Evolutionary conservation across 495 filamentous ascomycete species (phyloP), one percentile per base, ranked within the genome.

Genomic region (Staphylotrichum longicolle): DNA sequence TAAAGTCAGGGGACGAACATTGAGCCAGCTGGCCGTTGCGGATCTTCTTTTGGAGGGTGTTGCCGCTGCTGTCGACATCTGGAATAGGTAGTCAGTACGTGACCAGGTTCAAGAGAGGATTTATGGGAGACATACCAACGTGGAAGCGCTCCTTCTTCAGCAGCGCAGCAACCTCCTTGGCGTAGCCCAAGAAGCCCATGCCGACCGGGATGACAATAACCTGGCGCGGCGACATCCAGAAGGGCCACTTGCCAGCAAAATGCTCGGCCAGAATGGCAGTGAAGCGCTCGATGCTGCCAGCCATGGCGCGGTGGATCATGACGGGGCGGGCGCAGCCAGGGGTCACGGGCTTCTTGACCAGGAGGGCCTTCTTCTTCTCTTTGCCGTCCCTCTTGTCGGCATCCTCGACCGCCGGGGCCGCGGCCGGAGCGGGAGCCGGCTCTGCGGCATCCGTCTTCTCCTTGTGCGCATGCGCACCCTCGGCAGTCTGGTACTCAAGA

Each of bases 31-130:
- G 94, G 4, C 85, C 94, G 42, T 81, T 91, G 56, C 90, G 86
- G 59, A 98, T 92, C 83, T 98, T 97, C 85, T 97, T 97, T 68
- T 92, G 87, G 76, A 98, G 80, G 7, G 94, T 98, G 73, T 98
- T 96, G 54, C 90, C 91, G 58, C 82, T 89, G 64, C 93, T 78
- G 63, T 98, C 94, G 49, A 96, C 81, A 73, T 98, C 94, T 72
- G 12, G 35, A 33, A 39, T n/a, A 12, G 4, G 12, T 3, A 11
- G 50, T 65, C 34, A 62, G 54, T 12, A 46, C 9, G 3, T 8
- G n/a, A 9, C 5, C n/a, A 27, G 12, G 46, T 39, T 5, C 20
- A n/a, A 48, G 10, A 41, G 44, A 6, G 11, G 27, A 5, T n/a
- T 27, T 3, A 41, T 33, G 7, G 33, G 44, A 30, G 10, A 69